phyloP scores from a whole-genome alignment of 2,329 filamentous ascomycete species.

The Triangularia verruculosa region DNA sequence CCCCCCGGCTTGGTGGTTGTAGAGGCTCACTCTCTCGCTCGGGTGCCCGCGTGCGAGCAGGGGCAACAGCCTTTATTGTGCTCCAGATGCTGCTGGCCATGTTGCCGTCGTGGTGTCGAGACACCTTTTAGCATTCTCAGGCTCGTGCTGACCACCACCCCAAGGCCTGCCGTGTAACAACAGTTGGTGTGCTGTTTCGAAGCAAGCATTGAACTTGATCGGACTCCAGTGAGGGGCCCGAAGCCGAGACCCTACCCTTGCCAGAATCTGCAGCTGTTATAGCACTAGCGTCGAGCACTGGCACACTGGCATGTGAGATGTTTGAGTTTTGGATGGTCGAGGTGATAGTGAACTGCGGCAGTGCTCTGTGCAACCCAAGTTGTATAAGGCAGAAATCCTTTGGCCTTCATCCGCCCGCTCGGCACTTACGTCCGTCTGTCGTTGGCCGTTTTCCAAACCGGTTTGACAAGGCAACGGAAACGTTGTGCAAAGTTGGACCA shows the following conservation, averaged over 20 bases:
- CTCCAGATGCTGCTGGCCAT: constrained; percentile 5
- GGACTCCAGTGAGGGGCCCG: neutral
- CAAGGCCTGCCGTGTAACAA: neutral
- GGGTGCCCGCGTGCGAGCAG: neutral
- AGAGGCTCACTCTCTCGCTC: neutral
- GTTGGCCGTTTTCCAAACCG: neutral
- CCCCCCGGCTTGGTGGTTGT: neutral
- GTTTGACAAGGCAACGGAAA: neutral
- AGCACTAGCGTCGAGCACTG: neutral
- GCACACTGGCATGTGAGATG: neutral
- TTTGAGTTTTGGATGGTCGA: no score
- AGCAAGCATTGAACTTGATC: neutral
- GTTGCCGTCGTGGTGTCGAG: neutral
- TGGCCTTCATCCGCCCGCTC: neutral
- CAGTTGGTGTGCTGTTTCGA: neutral
- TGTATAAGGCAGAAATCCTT: neutral
- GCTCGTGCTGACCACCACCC: constrained; percentile 1
- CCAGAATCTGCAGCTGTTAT: neutral
- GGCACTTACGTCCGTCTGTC: neutral
- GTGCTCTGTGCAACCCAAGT: neutral
- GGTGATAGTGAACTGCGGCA: neutral
- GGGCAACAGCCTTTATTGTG: constrained; percentile 3
- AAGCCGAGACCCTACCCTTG: neutral
- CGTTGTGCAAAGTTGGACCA: neutral
- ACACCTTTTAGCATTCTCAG: neutral